Conservation (phyloP, 2,329 filamentous ascomycete species). For the Aspergillus pseudotamarii region DNA sequence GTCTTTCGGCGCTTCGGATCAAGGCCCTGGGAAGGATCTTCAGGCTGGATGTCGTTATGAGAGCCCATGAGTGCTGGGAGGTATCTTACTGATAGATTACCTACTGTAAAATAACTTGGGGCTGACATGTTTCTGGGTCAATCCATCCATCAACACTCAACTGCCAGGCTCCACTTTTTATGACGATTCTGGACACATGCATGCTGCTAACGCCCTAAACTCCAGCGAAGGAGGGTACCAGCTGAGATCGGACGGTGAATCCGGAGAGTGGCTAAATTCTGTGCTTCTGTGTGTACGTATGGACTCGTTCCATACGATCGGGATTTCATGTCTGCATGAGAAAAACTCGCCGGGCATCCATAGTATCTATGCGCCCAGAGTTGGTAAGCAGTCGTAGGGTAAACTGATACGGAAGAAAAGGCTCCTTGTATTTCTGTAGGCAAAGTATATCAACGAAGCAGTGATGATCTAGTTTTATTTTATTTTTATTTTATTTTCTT, state of each 20-base stretch:
- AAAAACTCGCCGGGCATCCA: slow-evolving; percentile 22
- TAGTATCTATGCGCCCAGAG: slow-evolving; percentile 1
- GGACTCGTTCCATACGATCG: slow-evolving; percentile 28
- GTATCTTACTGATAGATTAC: neutral
- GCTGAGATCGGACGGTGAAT: slow-evolving; percentile 29
- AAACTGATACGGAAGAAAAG: neutral
- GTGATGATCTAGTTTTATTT: neutral
- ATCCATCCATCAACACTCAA: neutral
- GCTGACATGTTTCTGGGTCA: neutral
- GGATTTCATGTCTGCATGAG: slow-evolving; percentile 23
- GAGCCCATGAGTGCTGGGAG: neutral
- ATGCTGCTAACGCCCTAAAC: slow-evolving; percentile 21
- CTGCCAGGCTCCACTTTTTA: slow-evolving; percentile 18
- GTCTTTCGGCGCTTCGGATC: neutral
- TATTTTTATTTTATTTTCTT: too few relatives aligned
- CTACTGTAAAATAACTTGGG: neutral
- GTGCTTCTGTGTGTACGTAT: slow-evolving; percentile 5
- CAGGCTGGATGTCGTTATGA: neutral
- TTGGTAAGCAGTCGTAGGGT: neutral
- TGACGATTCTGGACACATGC: slow-evolving; percentile 29
- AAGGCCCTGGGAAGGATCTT: neutral
- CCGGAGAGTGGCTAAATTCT: slow-evolving; percentile 20
- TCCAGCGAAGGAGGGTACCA: slow-evolving; percentile 15
- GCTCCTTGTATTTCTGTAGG: neutral
- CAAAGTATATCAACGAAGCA: neutral